Evolutionary conservation across 2,329 filamentous ascomycete genomes (phyloP), one percentile per base, ranked within the genome.

Genomic region (Aspergillus chevalieri): DNA sequence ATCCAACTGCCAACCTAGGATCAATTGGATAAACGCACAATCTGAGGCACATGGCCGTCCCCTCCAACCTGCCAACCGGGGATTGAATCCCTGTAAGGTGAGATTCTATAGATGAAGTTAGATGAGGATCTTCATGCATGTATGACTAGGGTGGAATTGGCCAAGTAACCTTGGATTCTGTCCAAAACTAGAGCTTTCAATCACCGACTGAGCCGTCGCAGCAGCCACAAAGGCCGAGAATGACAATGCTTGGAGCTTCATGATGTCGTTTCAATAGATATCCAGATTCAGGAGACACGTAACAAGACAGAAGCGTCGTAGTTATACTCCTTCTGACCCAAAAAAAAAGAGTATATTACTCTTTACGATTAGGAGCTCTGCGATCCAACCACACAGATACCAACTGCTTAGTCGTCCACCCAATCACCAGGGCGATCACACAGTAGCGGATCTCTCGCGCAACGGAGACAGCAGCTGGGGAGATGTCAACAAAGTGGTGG

Each of bases 161-260:
- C 10, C 15, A 22, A 30, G 39, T 47, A 72, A 86, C 84, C 76
- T 80, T 59, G 78, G 77, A 52, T 80, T 78, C 63, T 87, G 80
- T 34, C 89, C 89, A 66, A 94, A 94, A 66, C 87, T 91, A 44
- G 89, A 78, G 62, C 84, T 82, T 57, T 83, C 85, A 63, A 89
- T 79, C 47, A 89, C 74, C 59, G 81, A 83, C 62, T 87, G 81
- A 33, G 85, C 84, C 47, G 79, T 76, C 33, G 74, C 74, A 43
- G 74, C 68, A 51, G 78, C 77, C 47, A 80, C 59, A 17, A 74
- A 65, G 39, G 78, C 56, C n/a, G 69, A 61, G 17, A 73, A 62
- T 50, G 66, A 72, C 15, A 30, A 30, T 54, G 66, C 64, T 50
- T 72, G 58, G 43, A 68, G 60, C 54, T 66, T 71, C 65, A 79